Conservation (phyloP, 345 rosid species). For the Boechera retrofracta region DNA sequence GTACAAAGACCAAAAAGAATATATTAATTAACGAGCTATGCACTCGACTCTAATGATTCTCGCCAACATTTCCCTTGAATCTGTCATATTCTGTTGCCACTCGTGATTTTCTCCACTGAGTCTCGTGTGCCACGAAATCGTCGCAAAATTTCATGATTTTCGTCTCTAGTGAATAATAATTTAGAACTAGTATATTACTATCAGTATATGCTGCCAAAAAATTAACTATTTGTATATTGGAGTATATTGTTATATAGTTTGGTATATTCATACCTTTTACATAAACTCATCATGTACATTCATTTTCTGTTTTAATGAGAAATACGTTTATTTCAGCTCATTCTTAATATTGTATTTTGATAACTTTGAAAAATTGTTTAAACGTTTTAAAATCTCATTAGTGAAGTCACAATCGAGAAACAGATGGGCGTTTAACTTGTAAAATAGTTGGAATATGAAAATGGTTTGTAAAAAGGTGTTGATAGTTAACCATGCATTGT, state of each 20-base stretch:
- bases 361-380: background rate
- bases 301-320: too few species aligned
- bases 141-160: constrained; percentile 40
- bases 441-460: background rate
- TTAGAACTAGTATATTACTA: background rate
- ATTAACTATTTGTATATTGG: background rate
- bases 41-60: constrained; percentile 19
- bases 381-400: background rate
- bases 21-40: constrained; percentile 4
- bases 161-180: constrained; percentile 15
- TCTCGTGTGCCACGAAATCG: constrained; percentile 33
- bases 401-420: background rate
- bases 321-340: too few species aligned
- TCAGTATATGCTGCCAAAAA: background rate
- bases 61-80: constrained; percentile 44
- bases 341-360: background rate
- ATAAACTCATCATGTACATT: too few species aligned
- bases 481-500: background rate
- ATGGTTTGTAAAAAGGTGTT: background rate
- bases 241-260: too few species aligned
- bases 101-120: constrained; percentile 45
- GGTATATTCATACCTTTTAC: too few species aligned
- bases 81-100: constrained; percentile 40
- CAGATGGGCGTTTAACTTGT: background rate
- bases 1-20: constrained; percentile 12